A percentile compares a stretch with the other conserved stretches of the same genome.
Evolutionary conservation across 768 basidiomycete genomes (phyloP).

Genomic region (Mycena floridula): DNA sequence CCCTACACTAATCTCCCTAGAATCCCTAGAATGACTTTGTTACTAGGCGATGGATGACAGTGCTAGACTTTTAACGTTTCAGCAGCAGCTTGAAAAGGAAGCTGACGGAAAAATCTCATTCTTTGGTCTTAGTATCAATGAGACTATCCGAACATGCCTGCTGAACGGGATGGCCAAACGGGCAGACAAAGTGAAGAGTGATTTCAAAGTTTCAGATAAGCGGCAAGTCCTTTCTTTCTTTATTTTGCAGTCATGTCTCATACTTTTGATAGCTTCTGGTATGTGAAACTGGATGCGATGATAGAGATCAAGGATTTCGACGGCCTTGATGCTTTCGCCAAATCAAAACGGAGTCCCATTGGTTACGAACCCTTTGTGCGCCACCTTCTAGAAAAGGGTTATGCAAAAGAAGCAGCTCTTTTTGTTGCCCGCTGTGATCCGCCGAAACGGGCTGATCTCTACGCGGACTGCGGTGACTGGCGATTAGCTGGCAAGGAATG

Average conservation of each 20-base stretch:
- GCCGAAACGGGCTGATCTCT: constrained; percentile 77
- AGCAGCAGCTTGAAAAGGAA: constrained; percentile 88
- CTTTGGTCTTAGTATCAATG: constrained; percentile 81
- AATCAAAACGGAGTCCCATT: constrained; percentile 86
- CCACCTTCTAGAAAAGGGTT: constrained; percentile 69
- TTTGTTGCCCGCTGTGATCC: constrained; percentile 86
- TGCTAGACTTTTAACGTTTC: constrained; percentile 64
- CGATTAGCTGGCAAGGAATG: constrained; percentile 81
- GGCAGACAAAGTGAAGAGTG: constrained; percentile 82
- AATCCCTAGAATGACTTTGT: background rate
- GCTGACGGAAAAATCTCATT: constrained; percentile 70
- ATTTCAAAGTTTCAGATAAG: constrained; percentile 95
- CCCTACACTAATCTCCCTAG: background rate
- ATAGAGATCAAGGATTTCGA: constrained; percentile 81
- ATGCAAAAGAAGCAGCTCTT: constrained; percentile 64
- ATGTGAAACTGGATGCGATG: constrained; percentile 81
- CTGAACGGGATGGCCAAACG: constrained; percentile 76
- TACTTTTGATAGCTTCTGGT: constrained; percentile 73
- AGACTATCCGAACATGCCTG: constrained; percentile 76
- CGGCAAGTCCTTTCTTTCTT: constrained; percentile 42
- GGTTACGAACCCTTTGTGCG: constrained; percentile 91
- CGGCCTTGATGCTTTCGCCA: constrained; percentile 77
- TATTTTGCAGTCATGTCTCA: constrained; percentile 1
- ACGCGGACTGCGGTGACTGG: constrained; percentile 90
- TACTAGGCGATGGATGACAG: constrained; percentile 88